A percentile compares a stretch with the other conserved stretches of the same genome.
Conservation (phyloP, 2,329 filamentous ascomycete genomes). For the Pezicula rhizophila region DNA sequence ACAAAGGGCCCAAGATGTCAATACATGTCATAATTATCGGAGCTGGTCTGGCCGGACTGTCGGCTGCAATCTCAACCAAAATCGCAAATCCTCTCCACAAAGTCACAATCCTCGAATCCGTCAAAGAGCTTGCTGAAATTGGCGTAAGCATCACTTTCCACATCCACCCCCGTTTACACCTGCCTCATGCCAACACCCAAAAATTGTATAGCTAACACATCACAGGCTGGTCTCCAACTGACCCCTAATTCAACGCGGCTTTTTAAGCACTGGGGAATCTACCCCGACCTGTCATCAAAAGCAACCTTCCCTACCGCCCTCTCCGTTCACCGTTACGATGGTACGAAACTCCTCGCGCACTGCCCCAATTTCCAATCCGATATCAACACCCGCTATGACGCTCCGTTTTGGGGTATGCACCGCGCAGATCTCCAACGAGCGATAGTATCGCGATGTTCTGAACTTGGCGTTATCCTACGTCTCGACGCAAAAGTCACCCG, state of each 20-base stretch:
- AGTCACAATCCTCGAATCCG: conserved; percentile 37
- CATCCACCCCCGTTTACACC: no score
- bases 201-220: no score
- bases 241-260: conserved; percentile 24
- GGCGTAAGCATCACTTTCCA: conserved; percentile 2
- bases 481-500: conserved; percentile 31
- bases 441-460: conserved; percentile 32
- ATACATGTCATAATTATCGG: conserved; percentile 35
- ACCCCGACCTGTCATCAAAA: conserved; percentile 11
- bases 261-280: conserved; percentile 24
- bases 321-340: conserved; percentile 47
- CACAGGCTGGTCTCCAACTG: conserved; percentile 23
- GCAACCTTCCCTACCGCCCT: conserved; percentile 39
- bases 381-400: conserved; percentile 13
- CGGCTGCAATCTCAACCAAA: conserved; percentile 30
- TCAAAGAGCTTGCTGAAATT: conserved; percentile 34
- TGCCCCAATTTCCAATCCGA: conserved; percentile 20
- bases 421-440: conserved; percentile 42
- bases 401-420: conserved; percentile 40
- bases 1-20: conserved; percentile 3
- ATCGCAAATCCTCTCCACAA: conserved; percentile 29
- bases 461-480: conserved; percentile 32
- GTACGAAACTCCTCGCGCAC: conserved; percentile 28
- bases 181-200: no score
- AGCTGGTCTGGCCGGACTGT: conserved; percentile 37